These are phyloP conservation scores for Microglena sp. DNA, from an alignment of 139 green algal genomes.

Conservation along the genomic window DNA sequence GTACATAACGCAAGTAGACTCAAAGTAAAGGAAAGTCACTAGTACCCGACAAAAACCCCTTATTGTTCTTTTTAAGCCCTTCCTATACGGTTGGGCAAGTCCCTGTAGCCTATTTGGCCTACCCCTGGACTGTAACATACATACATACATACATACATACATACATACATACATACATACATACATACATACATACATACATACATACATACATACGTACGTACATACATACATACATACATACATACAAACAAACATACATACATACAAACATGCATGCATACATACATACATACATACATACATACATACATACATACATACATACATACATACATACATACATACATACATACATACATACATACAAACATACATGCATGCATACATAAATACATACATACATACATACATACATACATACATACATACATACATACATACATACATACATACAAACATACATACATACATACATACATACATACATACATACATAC, in stretches of 20 bases:
- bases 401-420: slow-evolving; percentile 5
- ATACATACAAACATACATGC: background rate
- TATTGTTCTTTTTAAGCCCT: too few relatives aligned
- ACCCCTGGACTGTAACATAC: too few relatives aligned
- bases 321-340: slow-evolving; percentile 4
- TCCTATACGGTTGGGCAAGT: too few relatives aligned
- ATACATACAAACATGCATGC: background rate
- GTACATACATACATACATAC: too few relatives aligned
- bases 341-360: slow-evolving; percentile 5
- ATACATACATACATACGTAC: too few relatives aligned
- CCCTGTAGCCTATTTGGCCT: too few relatives aligned
- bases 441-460: background rate
- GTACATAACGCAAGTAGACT: too few relatives aligned
- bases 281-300: background rate
- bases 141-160: too few relatives aligned
- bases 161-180: too few relatives aligned
- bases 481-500: slow-evolving; percentile 54
- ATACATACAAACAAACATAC: slow-evolving; percentile 2
- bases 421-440: slow-evolving; percentile 1
- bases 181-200: too few relatives aligned
- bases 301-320: background rate
- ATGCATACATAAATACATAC: slow-evolving; percentile 4
- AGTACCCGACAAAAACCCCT: too few relatives aligned
- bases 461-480: background rate
- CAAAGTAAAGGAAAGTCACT: too few relatives aligned